These are phyloP conservation scores for Talaromyces piceae DNA, from an alignment of 2,329 filamentous ascomycete species.

Conservation along the genomic window DNA sequence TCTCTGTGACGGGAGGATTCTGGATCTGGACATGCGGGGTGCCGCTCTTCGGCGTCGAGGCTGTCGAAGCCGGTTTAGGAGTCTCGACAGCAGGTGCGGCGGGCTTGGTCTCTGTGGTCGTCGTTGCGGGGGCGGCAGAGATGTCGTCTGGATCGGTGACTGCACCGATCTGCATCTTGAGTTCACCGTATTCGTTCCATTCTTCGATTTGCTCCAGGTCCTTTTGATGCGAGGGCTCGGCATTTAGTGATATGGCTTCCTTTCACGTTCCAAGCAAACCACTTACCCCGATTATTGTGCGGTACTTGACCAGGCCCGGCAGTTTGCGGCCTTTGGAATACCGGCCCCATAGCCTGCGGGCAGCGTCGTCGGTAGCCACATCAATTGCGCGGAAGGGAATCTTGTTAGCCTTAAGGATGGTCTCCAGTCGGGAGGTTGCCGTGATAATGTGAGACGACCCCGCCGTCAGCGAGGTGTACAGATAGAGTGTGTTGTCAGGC, in stretches of 20 bases:
- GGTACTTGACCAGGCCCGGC: conserved; percentile 81
- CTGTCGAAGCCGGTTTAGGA: conserved; percentile 3
- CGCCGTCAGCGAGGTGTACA: conserved; percentile 92
- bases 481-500: conserved; percentile 62
- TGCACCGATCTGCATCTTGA: conserved; percentile 69
- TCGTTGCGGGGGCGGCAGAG: conserved; percentile 15
- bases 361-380: conserved; percentile 80
- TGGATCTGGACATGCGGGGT: conserved; percentile 35
- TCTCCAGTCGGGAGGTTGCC: conserved; percentile 89
- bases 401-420: conserved; percentile 88
- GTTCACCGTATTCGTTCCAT: conserved; percentile 97
- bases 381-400: conserved; percentile 91
- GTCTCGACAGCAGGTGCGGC: conserved; percentile 12
- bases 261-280: neutral
- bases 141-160: conserved; percentile 28
- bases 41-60: conserved; percentile 22
- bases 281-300: conserved; percentile 75
- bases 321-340: conserved; percentile 80
- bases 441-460: conserved; percentile 95
- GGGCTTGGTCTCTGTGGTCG: conserved; percentile 19
- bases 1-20: conserved; percentile 27
- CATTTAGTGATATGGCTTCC: neutral
- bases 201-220: conserved; percentile 93
- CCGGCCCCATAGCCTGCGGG: conserved; percentile 80
- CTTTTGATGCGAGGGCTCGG: conserved; percentile 39